Evolutionary conservation across 768 basidiomycete species (phyloP), one percentile per base, ranked within the genome.

Genomic region (Mrakia blollopis): DNA sequence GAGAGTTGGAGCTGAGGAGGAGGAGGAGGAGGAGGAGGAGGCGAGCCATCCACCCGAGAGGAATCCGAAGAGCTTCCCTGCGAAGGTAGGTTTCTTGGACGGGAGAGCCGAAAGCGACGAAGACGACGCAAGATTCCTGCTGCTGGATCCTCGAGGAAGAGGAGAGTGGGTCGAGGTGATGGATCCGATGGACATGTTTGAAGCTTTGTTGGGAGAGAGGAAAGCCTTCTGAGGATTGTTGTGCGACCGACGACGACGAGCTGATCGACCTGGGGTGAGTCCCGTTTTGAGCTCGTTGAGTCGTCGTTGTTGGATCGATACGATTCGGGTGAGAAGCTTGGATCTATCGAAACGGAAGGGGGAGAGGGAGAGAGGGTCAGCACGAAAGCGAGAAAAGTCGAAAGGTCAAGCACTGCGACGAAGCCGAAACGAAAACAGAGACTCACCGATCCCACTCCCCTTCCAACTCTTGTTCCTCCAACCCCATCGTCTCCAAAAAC

Each of bases 391-490:
- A 3, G 32, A 9, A 30, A 44, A 8, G 14, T 8, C 39, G 32
- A 54, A 18, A 52, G 11, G 6, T n/a, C n/a, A n/a, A n/a, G n/a
- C n/a, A n/a, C n/a, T n/a, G n/a, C n/a, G n/a, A 9, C 44, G 39
- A 16, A 47, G 16, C 28, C 16, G 39, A 61, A 23, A 14, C 28
- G 41, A 8, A 13, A 76, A 54, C 4, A 1, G 63, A 1, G 30
- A 76, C 75, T n/a, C 3, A 76, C 75, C 67, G 6, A 8, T 41
- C 39, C 71, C 76, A 72, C 37, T 77, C 76, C 2, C 70, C 76
- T 25, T 44, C 75, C 14, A 76, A 52, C 6, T 76, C 70, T 9
- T 14, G 21, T 25, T 77, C 76, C 2, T 50, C 23, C 25, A 72
- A 23, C 3, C 25, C 57, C 70, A 52, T 54, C 32, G 28, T 25